Percentiles rank a stretch among this genome's conserved stretches.
These are phyloP conservation scores for Polysphondylium violaceum DNA, from an alignment of 78 protist species.

Conservation along the genomic window DNA sequence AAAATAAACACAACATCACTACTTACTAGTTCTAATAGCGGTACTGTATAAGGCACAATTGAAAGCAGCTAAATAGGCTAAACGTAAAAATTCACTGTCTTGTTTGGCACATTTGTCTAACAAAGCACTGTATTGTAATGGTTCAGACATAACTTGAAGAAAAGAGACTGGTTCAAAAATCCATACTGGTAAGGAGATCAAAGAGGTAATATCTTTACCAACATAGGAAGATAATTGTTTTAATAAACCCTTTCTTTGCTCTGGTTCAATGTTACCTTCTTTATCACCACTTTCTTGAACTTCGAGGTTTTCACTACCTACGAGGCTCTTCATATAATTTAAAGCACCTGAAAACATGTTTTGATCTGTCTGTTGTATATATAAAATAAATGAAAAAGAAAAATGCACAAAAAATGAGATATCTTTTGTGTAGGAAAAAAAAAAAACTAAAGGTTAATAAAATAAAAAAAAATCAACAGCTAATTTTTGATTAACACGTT, in stretches of 20 bases:
- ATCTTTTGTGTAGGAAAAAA: too few species aligned
- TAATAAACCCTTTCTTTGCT: conserved; percentile 79
- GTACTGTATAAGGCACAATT: conserved; percentile 66
- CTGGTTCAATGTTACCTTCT: conserved; percentile 42
- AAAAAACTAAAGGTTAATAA: too few species aligned
- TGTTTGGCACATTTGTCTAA: conserved; percentile 44
- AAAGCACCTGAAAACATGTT: conserved; percentile 43
- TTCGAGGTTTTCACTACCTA: conserved; percentile 43
- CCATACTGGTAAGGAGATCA: conserved; percentile 82
- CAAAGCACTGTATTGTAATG: conserved; percentile 65
- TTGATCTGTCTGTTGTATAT: too few species aligned
- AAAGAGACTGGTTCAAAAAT: conserved; percentile 82
- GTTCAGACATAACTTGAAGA: conserved; percentile 79
- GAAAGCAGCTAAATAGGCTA: conserved; percentile 82
- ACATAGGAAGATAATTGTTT: conserved; percentile 73
- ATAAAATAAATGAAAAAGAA: too few species aligned
- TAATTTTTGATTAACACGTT: too few species aligned
- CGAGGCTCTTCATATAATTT: conserved; percentile 70
- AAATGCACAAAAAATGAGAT: too few species aligned
- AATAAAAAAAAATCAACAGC: too few species aligned
- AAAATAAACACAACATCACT: neutral
- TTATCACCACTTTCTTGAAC: conserved; percentile 68
- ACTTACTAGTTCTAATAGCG: conserved; percentile 79
- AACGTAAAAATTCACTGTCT: conserved; percentile 42
- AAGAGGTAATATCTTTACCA: conserved; percentile 80